Evolutionary conservation across 768 basidiomycete species (phyloP).

Genomic region (Macrolepiota dolichaula): DNA sequence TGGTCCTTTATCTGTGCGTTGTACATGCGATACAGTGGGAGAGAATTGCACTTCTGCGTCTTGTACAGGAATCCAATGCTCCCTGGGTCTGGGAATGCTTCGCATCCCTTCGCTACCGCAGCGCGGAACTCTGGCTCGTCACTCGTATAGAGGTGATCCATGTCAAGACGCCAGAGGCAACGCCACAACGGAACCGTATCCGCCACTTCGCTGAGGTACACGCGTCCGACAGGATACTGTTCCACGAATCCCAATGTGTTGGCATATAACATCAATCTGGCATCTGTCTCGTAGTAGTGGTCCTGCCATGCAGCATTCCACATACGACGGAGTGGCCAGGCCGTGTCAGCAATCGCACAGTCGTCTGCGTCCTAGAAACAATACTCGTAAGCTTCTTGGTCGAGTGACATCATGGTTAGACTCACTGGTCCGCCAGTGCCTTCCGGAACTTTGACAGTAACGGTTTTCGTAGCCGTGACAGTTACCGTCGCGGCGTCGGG

Average conservation of each 20-base stretch:
- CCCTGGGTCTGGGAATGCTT: background rate
- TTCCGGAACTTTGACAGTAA: too few relatives aligned
- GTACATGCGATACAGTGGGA: slow-evolving; percentile 3
- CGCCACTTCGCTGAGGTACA: background rate
- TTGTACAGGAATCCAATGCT: background rate
- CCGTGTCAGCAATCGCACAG: background rate
- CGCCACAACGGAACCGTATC: background rate
- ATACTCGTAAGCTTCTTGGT: background rate
- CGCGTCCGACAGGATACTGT: background rate
- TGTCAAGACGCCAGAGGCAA: background rate
- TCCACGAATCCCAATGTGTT: background rate
- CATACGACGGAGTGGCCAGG: background rate
- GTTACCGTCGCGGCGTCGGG: too few relatives aligned
- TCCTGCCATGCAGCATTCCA: background rate
- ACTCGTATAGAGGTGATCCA: slow-evolving; percentile 3
- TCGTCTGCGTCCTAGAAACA: background rate
- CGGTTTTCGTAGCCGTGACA: too few relatives aligned
- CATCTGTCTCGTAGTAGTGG: slow-evolving; percentile 13
- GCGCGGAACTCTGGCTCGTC: background rate
- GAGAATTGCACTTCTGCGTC: background rate
- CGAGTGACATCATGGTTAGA: background rate
- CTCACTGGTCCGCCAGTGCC: too few relatives aligned
- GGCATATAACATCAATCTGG: too few relatives aligned
- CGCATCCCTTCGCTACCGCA: background rate
- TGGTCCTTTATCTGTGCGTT: background rate